These are phyloP conservation scores for Hippophae tibetana DNA, from an alignment of 306 rosid species.

Conservation along the genomic window DNA sequence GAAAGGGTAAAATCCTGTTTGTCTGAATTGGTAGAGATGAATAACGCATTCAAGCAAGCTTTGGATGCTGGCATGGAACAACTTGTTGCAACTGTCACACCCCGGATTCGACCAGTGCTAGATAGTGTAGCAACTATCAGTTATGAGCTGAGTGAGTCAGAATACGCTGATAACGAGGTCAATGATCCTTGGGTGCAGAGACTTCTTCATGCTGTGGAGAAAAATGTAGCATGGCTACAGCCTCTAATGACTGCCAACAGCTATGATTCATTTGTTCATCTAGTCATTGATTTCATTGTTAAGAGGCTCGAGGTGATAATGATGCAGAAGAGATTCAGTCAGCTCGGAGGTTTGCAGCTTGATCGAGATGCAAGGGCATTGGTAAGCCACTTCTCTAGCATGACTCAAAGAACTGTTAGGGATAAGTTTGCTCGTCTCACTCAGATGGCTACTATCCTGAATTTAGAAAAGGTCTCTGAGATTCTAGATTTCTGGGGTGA, in stretches of 20 bases:
- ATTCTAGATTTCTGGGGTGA: constrained; percentile 99
- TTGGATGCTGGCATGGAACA: constrained; percentile 71
- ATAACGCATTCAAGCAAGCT: constrained; percentile 83
- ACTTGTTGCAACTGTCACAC: constrained; percentile 69
- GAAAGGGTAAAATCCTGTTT: constrained; percentile 88
- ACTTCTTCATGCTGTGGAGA: constrained; percentile 88
- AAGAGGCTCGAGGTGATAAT: constrained; percentile 92
- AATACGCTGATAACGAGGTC: constrained; percentile 89
- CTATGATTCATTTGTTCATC: constrained; percentile 70
- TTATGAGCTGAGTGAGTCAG: constrained; percentile 84
- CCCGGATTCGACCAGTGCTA: constrained; percentile 70
- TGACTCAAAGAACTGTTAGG: constrained; percentile 90
- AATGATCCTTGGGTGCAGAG: constrained; percentile 99
- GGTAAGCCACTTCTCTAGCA: constrained; percentile 84
- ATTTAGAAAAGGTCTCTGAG: constrained; percentile 92
- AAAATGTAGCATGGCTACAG: constrained; percentile 77
- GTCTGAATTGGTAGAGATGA: constrained; percentile 80
- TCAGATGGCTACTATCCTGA: constrained; percentile 89
- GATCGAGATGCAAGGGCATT: constrained; percentile 90
- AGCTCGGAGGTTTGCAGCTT: constrained; percentile 96
- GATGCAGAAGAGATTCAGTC: constrained; percentile 95
- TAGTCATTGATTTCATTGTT: constrained; percentile 73
- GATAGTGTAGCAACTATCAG: constrained; percentile 78
- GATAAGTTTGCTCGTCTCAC: constrained; percentile 95
- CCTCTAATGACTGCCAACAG: constrained; percentile 84